These are phyloP conservation scores for Papiliotrema nemorosa DNA, from an alignment of 1,284 basidiomycete genomes.

Conservation along the genomic window DNA sequence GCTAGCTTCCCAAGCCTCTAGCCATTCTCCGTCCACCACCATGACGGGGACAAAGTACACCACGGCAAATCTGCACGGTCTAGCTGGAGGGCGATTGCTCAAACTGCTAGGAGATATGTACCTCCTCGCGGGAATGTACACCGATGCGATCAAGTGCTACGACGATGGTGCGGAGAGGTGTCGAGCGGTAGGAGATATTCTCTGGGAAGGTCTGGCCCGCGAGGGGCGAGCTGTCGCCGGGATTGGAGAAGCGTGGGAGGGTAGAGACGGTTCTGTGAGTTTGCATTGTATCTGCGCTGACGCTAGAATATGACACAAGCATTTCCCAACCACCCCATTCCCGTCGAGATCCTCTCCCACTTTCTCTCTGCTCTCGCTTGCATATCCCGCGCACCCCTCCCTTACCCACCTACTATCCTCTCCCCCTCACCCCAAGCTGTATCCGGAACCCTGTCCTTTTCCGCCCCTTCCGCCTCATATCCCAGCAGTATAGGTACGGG, in stretches of 20 bases:
- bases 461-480: conserved; percentile 12
- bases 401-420: conserved; percentile 38
- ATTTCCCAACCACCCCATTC: conserved; percentile 38
- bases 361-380: conserved; percentile 38
- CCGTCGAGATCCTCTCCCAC: conserved; percentile 41
- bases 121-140: conserved; percentile 71
- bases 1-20: conserved; percentile 13
- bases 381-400: conserved; percentile 33
- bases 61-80: conserved; percentile 30
- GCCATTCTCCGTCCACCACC: conserved; percentile 5
- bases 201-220: conserved; percentile 81
- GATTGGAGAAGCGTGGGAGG: conserved; percentile 78
- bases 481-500: conserved; percentile 31
- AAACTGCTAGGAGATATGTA: conserved; percentile 88
- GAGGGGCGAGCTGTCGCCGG: conserved; percentile 76
- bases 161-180: conserved; percentile 72
- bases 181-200: conserved; percentile 65
- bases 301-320: conserved; percentile 31
- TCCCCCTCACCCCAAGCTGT: conserved; percentile 31
- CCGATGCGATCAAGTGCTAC: conserved; percentile 79
- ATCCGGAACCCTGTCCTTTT: conserved; percentile 26
- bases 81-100: conserved; percentile 58
- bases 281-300: conserved; percentile 1
- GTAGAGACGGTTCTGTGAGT: conserved; percentile 62
- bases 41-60: conserved; percentile 26